Evolutionary conservation across 164 flowering plant genomes (phyloP).

Genomic region (Akebia trifoliata): DNA sequence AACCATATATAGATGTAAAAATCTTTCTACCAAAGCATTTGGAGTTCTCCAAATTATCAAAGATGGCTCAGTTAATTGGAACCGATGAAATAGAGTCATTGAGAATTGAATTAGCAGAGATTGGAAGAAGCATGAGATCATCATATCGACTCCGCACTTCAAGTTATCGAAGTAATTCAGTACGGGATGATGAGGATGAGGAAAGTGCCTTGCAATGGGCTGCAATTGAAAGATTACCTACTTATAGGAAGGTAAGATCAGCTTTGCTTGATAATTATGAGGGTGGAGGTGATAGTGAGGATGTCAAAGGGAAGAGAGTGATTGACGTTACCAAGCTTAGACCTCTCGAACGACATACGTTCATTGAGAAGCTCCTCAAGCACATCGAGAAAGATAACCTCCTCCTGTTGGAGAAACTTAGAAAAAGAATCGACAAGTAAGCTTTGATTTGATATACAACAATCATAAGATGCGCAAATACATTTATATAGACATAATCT

Average conservation of each 20-base stretch:
- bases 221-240: constrained; percentile 60
- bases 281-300: background rate
- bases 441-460: constrained; percentile 4
- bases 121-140: constrained; percentile 54
- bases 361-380: constrained; percentile 57
- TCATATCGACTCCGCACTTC: constrained; percentile 37
- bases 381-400: constrained; percentile 67
- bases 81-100: constrained; percentile 49
- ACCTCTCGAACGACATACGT: constrained; percentile 40
- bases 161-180: constrained; percentile 36
- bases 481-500: no score
- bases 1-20: background rate
- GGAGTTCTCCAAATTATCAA: constrained; percentile 7
- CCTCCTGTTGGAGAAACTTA: constrained; percentile 41
- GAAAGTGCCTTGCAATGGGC: constrained; percentile 53
- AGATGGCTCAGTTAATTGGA: constrained; percentile 56
- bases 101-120: constrained; percentile 47
- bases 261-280: constrained; percentile 32
- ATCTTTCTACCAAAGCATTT: background rate
- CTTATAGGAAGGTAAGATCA: constrained; percentile 42
- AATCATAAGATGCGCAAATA: no score
- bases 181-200: constrained; percentile 28
- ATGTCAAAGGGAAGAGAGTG: constrained; percentile 23
- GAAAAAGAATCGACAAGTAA: constrained; percentile 63
- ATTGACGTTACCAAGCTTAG: constrained; percentile 47